Base-by-base conservation (phyloP, 2,329 filamentous ascomycete species). In the Claviceps humidiphila region DNA sequence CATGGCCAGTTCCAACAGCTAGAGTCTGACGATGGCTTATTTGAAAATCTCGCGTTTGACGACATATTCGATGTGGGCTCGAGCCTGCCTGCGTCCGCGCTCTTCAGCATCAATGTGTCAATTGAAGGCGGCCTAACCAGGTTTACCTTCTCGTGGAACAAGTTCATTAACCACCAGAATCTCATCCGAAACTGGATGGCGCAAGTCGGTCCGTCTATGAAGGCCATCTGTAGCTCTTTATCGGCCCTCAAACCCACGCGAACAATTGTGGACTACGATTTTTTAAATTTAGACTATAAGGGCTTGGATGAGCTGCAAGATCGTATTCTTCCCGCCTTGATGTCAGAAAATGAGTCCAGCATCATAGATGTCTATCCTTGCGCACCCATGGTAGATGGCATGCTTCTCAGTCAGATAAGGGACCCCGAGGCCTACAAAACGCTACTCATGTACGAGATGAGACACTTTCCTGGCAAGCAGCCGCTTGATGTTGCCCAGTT, bases 311-410 rank as follows among this genome's bases (percentile, higher is more conserved):
- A 58, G 16, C 55, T 66, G 0, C 43, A 55, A 5, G 57, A 54
- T 5, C 56, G 8, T 50, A 54, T 49, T 37, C 55, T 66, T 13
- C 58, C 56, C 4, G 51, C 55, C 3, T 51, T 55, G n/a, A 51
- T 55, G 1, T 50, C 64, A 5, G 13, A 13, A 6, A 40, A 37
- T 2, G 49, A 60, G 1, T 47, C 53, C 0, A 58, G 61, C 2
- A 55, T 71, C 0, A 58, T 65, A 16, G 66, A 68, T 24, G 61
- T 69, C 0, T 71, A 67, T 20, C 68, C 69, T 1, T 68, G 65
- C 53, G 67, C 68, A 1, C 65, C 67, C 0, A 63, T 68, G 54
- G 68, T 71, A 45, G 60, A 62, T 1, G 68, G 67, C 5, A 62
- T 71, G 11, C 53, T 69, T 0, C 53, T 70, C 24, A 68, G 65